Base-by-base conservation (phyloP, 805 yeast genomes). In the Teunomyces barrocoloradensis region DNA sequence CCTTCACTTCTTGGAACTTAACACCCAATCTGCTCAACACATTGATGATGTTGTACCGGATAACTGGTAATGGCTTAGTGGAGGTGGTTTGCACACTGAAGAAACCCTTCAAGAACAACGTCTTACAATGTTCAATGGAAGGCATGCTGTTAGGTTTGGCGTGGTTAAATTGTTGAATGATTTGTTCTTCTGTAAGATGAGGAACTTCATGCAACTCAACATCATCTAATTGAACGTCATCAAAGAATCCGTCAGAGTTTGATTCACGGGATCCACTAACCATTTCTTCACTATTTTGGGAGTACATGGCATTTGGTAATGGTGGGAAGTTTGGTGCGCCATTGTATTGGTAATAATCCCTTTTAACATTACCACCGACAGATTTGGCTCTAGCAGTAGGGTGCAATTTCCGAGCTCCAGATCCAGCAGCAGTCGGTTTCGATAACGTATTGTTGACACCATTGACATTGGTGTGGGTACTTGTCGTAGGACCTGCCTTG, bases 81-180 rank as follows among this genome's bases (percentile, higher is more conserved):
- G 97, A 89, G 0, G 98, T 91, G 1, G 96, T 88, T 68, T 91
- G 97, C 42, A 91, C 97, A 50, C 92, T 84, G 68, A 91, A 91
- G 61, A 92, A 91, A 1, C 97, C 97, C 63, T 90, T 89, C 64
- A 91, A 76, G 72, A 89, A 90, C 54, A 91, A 77, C 1, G 96
- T 91, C 68, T 86, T 86, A 50, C 97, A 96, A 61, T 83, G 89
- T 60, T 91, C 97, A 63, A 92, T 89, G 0, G 97, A 89, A 23
- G 95, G 96, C 97, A 91, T 90, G 12, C 86, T 69, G 46, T 88
- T 89, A 2, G 85, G 81, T 47, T 82, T 79, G 11, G 95, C 90
- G 50, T 70, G 55, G 44, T 71, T 64, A 58, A 68, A 69, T 49
- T 74, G 74, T 25, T 70, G 73, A 42, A 73, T 66, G 36, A 73